Evolutionary conservation across 306 rosid species (phyloP).

Genomic region (Gynostemma pentaphyllum): DNA sequence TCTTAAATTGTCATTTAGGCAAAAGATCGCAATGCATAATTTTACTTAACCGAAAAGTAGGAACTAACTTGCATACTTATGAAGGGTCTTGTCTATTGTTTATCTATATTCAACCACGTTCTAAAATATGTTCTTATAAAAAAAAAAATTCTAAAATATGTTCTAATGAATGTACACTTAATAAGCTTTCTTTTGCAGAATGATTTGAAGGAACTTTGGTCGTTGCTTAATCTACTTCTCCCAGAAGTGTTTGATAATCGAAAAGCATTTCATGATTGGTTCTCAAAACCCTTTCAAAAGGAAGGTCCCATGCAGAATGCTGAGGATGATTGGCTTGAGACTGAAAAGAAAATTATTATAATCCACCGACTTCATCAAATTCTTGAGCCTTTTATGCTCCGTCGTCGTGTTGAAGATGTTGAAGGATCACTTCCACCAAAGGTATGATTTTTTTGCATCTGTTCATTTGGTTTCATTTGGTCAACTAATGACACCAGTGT

Average conservation of each 20-base stretch:
- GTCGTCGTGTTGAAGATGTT: slow-evolving; percentile 98
- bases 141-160: slow-evolving; percentile 1
- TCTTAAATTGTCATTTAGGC: background rate
- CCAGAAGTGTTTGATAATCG: slow-evolving; percentile 96
- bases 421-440: slow-evolving; percentile 97
- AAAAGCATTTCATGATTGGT: slow-evolving; percentile 98
- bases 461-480: slow-evolving; percentile 10
- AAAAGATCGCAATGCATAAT: background rate
- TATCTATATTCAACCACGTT: background rate
- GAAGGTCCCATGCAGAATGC: slow-evolving; percentile 65
- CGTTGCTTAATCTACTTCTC: slow-evolving; percentile 91
- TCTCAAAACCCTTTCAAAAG: slow-evolving; percentile 93
- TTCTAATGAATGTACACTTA: slow-evolving; percentile 10
- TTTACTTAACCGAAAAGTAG: background rate
- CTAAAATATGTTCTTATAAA: background rate
- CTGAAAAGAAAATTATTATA: slow-evolving; percentile 88
- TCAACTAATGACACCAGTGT: slow-evolving; percentile 19
- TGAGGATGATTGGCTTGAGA: slow-evolving; percentile 98
- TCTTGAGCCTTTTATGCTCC: slow-evolving; percentile 97
- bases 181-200: slow-evolving; percentile 49
- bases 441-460: slow-evolving; percentile 35
- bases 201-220: slow-evolving; percentile 98
- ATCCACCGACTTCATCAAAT: slow-evolving; percentile 99
- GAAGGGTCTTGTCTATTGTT: background rate
- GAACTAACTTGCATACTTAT: background rate